Evolutionary conservation across 1,139 yeast species (phyloP).

Genomic region (Eremothecium cymbalariae): DNA sequence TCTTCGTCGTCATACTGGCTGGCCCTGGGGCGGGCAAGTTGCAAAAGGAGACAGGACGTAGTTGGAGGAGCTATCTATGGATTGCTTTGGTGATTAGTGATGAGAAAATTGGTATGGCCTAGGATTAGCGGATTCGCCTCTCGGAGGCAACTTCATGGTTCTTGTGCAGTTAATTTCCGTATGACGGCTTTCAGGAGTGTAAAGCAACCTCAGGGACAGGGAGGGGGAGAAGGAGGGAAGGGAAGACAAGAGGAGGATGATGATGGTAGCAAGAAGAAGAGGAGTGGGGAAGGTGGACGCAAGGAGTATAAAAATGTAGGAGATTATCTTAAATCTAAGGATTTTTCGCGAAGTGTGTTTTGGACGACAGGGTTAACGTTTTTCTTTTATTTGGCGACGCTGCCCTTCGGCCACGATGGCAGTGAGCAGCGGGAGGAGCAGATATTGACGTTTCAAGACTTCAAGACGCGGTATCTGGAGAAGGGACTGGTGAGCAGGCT

Average conservation of each 20-base stretch:
- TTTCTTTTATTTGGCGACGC: conserved; percentile 30
- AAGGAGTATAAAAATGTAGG: conserved; percentile 27
- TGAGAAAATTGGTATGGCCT: too few relatives aligned
- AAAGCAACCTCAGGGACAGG: too few relatives aligned
- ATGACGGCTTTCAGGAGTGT: too few relatives aligned
- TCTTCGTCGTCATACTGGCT: too few relatives aligned
- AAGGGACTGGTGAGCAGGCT: conserved; percentile 75
- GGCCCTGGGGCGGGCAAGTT: too few relatives aligned
- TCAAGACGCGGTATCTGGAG: conserved; percentile 72
- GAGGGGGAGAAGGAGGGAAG: too few relatives aligned
- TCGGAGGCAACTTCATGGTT: conserved; percentile 1
- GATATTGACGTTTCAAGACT: conserved; percentile 81
- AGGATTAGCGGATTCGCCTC: too few relatives aligned
- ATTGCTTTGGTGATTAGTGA: too few relatives aligned
- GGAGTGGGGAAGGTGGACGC: conserved; percentile 22
- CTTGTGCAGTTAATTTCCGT: neutral
- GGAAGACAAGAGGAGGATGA: conserved; percentile 4
- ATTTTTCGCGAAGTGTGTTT: conserved; percentile 34
- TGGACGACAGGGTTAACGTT: conserved; percentile 35
- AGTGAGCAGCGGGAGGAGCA: conserved; percentile 30
- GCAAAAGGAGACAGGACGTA: too few relatives aligned
- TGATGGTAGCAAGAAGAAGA: conserved; percentile 9
- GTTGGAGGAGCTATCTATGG: too few relatives aligned
- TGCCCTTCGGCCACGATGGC: too few relatives aligned
- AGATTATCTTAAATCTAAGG: conserved; percentile 35